Percentiles rank a stretch among this genome's conserved stretches.
Evolutionary conservation across 441 rosid genomes (phyloP).

Genomic region (Eutrema salsugineum): DNA sequence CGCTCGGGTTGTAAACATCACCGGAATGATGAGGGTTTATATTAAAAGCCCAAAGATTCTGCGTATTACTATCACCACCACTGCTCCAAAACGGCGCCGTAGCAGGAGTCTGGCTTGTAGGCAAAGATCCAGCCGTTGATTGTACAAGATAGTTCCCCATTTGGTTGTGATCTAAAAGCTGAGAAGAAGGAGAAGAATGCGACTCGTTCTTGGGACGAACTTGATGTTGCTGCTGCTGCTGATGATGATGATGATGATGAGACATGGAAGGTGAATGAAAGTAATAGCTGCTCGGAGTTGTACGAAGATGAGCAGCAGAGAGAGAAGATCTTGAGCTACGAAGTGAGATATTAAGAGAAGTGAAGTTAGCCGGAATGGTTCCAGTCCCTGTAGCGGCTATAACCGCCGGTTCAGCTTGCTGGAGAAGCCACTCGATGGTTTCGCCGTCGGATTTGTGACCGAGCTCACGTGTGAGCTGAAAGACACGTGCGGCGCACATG

Average conservation of each 20-base stretch:
- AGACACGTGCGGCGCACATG: slow-evolving; percentile 84
- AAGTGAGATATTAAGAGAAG: slow-evolving; percentile 82
- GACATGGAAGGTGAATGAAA: slow-evolving; percentile 50
- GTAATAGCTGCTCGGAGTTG: slow-evolving; percentile 33
- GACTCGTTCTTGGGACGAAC: slow-evolving; percentile 35
- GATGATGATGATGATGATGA: slow-evolving; percentile 28
- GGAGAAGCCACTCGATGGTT: slow-evolving; percentile 85
- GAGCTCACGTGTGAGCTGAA: slow-evolving; percentile 83
- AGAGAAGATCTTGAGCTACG: slow-evolving; percentile 79
- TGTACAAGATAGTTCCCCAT: slow-evolving; percentile 58
- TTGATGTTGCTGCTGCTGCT: slow-evolving; percentile 11
- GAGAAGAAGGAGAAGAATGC: slow-evolving; percentile 23
- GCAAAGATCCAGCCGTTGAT: slow-evolving; percentile 57
- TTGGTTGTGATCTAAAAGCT: slow-evolving; percentile 32
- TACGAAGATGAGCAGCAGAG: slow-evolving; percentile 68
- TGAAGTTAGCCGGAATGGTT: slow-evolving; percentile 83
- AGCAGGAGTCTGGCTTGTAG: slow-evolving; percentile 45
- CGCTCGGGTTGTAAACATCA: slow-evolving; percentile 18
- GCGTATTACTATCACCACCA: slow-evolving; percentile 24
- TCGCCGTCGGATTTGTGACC: slow-evolving; percentile 92
- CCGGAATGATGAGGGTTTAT: slow-evolving; percentile 27
- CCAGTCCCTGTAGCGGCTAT: slow-evolving; percentile 94
- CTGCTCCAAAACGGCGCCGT: slow-evolving; percentile 70
- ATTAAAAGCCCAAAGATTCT: slow-evolving; percentile 32
- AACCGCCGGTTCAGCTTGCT: slow-evolving; percentile 88